These are phyloP conservation scores for Pilobolus umbonatus DNA, from an alignment of 192 early-diverging fungal genomes.

Conservation along the genomic window DNA sequence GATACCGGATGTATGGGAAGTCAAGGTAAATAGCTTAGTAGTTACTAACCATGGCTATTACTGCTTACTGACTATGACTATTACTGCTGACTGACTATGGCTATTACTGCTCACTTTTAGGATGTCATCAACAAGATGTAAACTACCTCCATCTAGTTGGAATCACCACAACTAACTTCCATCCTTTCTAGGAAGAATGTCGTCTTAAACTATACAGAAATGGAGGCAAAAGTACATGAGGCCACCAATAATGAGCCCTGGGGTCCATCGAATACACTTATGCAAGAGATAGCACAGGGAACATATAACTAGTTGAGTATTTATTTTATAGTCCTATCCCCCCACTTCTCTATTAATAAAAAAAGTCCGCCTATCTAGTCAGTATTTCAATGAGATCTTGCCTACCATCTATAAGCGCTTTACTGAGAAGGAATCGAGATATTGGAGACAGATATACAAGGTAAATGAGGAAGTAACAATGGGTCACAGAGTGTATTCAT, in stretches of 20 bases:
- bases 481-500: not conserved
- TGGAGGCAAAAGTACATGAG: constrained; percentile 87
- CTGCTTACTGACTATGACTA: too few species aligned
- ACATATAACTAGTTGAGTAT: constrained; percentile 71
- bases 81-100: too few species aligned
- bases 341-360: not conserved
- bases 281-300: constrained; percentile 91
- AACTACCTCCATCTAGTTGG: not conserved
- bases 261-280: constrained; percentile 91
- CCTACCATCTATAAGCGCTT: constrained; percentile 84
- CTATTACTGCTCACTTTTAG: too few species aligned
- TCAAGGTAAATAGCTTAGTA: constrained; percentile 20
- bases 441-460: constrained; percentile 98
- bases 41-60: not conserved
- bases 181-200: constrained; percentile 60
- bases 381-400: constrained; percentile 95
- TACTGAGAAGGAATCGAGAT: constrained; percentile 73
- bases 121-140: constrained; percentile 44
- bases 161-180: not conserved
- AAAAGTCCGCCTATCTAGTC: constrained; percentile 39
- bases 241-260: constrained; percentile 92
- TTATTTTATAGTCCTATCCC: not conserved
- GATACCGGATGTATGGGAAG: constrained; percentile 40
- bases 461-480: constrained; percentile 29
- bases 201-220: constrained; percentile 91